phyloP scores from a whole-genome alignment of 164 flowering plant genomes.

The Platanus orientalis region DNA sequence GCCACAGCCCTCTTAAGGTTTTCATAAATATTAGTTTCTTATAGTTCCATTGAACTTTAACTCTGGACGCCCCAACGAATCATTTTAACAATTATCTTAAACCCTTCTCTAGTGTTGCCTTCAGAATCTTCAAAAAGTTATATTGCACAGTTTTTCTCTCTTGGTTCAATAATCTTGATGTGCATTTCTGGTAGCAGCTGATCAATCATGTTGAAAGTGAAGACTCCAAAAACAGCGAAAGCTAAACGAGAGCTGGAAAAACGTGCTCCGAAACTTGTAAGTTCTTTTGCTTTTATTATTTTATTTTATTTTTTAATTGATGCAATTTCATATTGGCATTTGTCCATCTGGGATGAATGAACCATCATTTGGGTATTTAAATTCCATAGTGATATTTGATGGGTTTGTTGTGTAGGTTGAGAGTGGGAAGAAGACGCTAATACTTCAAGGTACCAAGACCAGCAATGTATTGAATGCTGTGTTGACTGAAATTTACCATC shows the following conservation, averaged over 20 bases:
- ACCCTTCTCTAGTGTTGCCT: too few relatives aligned
- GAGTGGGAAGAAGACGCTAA: constrained; percentile 76
- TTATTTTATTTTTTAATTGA: not conserved
- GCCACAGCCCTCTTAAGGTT: too few relatives aligned
- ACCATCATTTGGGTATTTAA: not conserved
- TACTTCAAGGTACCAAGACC: constrained; percentile 87
- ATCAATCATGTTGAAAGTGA: constrained; percentile 30
- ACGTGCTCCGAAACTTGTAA: constrained; percentile 52
- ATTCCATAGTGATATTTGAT: not conserved
- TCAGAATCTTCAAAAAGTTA: too few relatives aligned
- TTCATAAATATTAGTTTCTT: too few relatives aligned
- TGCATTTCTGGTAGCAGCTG: constrained; percentile 9
- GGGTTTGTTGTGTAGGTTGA: constrained; percentile 48
- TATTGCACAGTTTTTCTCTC: too few relatives aligned
- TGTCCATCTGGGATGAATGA: not conserved
- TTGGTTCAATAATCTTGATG: too few relatives aligned
- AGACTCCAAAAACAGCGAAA: constrained; percentile 32
- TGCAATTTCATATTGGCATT: not conserved
- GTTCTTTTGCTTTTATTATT: not conserved
- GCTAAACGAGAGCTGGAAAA: constrained; percentile 43
- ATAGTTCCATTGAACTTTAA: too few relatives aligned
- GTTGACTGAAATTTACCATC: constrained; percentile 59
- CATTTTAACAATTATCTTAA: too few relatives aligned
- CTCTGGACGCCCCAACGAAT: too few relatives aligned
- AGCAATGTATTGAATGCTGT: constrained; percentile 64